These are phyloP conservation scores for Eleusine coracana DNA, from an alignment of 176 grass and related monocot species.

Conservation along the genomic window DNA sequence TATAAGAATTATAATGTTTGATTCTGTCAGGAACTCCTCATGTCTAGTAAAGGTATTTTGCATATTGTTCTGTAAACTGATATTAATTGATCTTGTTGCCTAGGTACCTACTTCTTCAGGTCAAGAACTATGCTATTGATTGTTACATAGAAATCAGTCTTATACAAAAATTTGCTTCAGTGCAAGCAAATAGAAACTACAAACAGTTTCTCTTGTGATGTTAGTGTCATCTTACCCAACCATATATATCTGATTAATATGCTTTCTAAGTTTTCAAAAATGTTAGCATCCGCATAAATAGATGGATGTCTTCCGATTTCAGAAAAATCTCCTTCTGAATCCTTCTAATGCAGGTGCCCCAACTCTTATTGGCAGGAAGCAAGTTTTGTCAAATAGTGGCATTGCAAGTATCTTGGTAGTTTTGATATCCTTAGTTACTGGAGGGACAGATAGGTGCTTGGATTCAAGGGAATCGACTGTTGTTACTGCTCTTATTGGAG, in stretches of 20 bases:
- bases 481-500: conserved; percentile 86
- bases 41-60: background rate
- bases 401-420: conserved; percentile 82
- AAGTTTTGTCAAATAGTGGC: conserved; percentile 89
- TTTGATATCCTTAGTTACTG: conserved; percentile 50
- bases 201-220: conserved; percentile 12
- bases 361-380: conserved; percentile 81
- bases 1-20: background rate
- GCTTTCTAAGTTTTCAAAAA: conserved; percentile 14
- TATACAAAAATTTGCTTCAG: conserved; percentile 17
- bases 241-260: background rate
- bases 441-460: conserved; percentile 79
- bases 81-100: too few species aligned
- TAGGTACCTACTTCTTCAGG: too few species aligned
- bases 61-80: background rate
- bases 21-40: background rate
- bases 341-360: conserved; percentile 58
- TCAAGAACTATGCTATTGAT: too few species aligned
- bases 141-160: background rate
- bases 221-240: conserved; percentile 12
- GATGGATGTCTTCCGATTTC: conserved; percentile 35
- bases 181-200: background rate
- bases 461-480: conserved; percentile 71
- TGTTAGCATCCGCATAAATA: conserved; percentile 11
- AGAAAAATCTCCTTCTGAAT: conserved; percentile 50